Evolutionary conservation across 768 basidiomycete species (phyloP), one percentile per base, ranked within the genome.

Genomic region (Lyophyllum decastes): DNA sequence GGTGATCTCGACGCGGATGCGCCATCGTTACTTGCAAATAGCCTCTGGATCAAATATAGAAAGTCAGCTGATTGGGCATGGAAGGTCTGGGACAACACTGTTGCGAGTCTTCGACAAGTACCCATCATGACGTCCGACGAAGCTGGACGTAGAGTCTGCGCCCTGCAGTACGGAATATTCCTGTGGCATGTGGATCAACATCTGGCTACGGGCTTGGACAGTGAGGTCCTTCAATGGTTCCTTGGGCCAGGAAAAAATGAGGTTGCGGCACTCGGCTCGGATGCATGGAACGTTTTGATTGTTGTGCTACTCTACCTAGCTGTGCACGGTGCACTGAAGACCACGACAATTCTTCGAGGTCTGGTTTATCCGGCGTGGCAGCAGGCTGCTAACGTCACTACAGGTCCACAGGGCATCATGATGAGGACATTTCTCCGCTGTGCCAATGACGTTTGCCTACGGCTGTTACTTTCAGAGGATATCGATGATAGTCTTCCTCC

Each of bases 71-170:
- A 90, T 63, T 92, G 91, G 90, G 90, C 82, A 1, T 88, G 85
- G 84, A 88, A 87, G 63, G 88, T 89, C 19, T 93, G 91, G 91
- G 90, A 92, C 67, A 92, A 90, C 64, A 84, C 87, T 1, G 78
- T 94, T 44, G 84, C 88, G 6, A 87, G 86, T 51, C 75, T 94
- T 44, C 88, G 86, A 43, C 87, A 89, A 67, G 78, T 90, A 44
- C 83, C 87, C 6, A 70, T 72, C 44, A 82, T 88, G 76, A 78
- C 78, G 16, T 63, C 76, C 4, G 85, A 86, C 55, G 56, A 68
- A 7, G 67, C 70, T 52, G 77, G 72, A 24, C 82, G 83, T 22
- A 76, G 78, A 49, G 72, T 74, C 34, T 84, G 82, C 59, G 86
- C 87, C 2, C 63, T 88, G 27, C 81, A 85, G 49, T 94, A 92